Percentiles rank a stretch among this genome's conserved stretches.
Evolutionary conservation across 257 asterid species (phyloP).

Genomic region (Nicotiana tabacum): DNA sequence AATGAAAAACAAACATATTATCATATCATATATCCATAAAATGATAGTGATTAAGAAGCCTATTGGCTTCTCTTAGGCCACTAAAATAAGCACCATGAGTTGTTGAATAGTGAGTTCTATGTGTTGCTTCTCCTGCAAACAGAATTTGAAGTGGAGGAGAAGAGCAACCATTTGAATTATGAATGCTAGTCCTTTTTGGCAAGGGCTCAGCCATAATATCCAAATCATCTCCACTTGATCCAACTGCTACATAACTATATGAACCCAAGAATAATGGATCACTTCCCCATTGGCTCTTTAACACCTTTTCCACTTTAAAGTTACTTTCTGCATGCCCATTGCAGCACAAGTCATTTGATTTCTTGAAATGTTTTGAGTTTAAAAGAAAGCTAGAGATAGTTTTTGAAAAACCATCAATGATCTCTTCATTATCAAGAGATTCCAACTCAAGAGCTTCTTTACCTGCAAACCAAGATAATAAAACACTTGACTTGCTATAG

Average conservation of each 20-base stretch:
- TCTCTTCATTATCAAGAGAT: conserved; percentile 50
- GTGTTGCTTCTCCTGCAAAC: conserved; percentile 93
- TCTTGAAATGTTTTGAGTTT: background rate
- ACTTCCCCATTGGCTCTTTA: conserved; percentile 77
- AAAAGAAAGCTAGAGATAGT: conserved; percentile 51
- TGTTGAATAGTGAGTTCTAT: conserved; percentile 79
- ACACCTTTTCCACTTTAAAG: conserved; percentile 32
- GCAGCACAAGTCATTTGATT: background rate
- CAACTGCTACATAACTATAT: conserved; percentile 73
- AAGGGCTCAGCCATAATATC: conserved; percentile 75
- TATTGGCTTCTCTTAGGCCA: conserved; percentile 83
- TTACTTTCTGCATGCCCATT: conserved; percentile 13
- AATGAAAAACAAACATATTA: background rate
- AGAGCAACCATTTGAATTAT: background rate
- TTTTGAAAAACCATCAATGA: conserved; percentile 48
- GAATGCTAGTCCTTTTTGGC: conserved; percentile 28
- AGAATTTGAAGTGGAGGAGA: conserved; percentile 48
- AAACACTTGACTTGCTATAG: conserved; percentile 42
- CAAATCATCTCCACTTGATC: conserved; percentile 75
- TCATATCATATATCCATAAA: conserved; percentile 32
- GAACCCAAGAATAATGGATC: conserved; percentile 85
- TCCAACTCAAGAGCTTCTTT: conserved; percentile 71
- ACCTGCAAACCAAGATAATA: conserved; percentile 81
- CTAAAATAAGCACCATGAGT: conserved; percentile 91
- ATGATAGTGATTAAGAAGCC: conserved; percentile 77